A percentile compares a stretch with the other conserved stretches of the same genome.
These are phyloP conservation scores for Polyporus arcularius DNA, from an alignment of 768 basidiomycete species.

Conservation along the genomic window DNA sequence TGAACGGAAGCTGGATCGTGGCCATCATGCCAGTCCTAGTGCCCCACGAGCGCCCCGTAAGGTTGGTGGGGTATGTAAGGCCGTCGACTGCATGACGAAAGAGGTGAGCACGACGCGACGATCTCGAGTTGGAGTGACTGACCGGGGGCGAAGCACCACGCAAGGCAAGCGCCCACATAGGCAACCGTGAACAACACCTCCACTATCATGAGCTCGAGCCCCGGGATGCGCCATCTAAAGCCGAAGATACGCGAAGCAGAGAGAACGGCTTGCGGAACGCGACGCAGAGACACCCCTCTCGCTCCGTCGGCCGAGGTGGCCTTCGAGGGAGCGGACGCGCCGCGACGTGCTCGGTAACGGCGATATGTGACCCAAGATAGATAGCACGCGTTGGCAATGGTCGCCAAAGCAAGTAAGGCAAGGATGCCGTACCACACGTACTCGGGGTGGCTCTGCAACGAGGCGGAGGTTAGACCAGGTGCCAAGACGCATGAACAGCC, in stretches of 20 bases:
- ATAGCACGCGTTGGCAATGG: slow-evolving; percentile 18
- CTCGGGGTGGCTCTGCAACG: background rate
- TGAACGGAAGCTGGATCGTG: slow-evolving; percentile 48
- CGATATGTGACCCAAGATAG: slow-evolving; percentile 22
- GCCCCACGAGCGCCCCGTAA: slow-evolving; percentile 23
- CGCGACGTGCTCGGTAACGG: slow-evolving; percentile 7
- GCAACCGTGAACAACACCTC: slow-evolving; percentile 29
- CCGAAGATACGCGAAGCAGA: slow-evolving; percentile 29
- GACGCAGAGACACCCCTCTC: slow-evolving; percentile 17
- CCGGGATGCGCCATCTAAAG: slow-evolving; percentile 31
- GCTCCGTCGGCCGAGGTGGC: background rate
- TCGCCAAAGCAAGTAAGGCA: slow-evolving; percentile 18
- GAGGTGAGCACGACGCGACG: background rate
- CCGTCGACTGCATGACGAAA: background rate
- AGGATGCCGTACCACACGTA: slow-evolving; percentile 10
- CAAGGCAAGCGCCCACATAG: slow-evolving; percentile 32
- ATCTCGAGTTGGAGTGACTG: slow-evolving; percentile 5
- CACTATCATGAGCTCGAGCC: slow-evolving; percentile 25
- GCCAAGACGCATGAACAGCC: background rate
- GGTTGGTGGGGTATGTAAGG: slow-evolving; percentile 4
- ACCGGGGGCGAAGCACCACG: slow-evolving; percentile 34
- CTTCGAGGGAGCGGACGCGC: background rate
- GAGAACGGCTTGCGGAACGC: slow-evolving; percentile 28
- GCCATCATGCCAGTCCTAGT: slow-evolving; percentile 41
- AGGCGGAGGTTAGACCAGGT: background rate